Base-by-base conservation (phyloP, 371 early-diverging fungal species). In the Dinochytrium kinnereticum region DNA sequence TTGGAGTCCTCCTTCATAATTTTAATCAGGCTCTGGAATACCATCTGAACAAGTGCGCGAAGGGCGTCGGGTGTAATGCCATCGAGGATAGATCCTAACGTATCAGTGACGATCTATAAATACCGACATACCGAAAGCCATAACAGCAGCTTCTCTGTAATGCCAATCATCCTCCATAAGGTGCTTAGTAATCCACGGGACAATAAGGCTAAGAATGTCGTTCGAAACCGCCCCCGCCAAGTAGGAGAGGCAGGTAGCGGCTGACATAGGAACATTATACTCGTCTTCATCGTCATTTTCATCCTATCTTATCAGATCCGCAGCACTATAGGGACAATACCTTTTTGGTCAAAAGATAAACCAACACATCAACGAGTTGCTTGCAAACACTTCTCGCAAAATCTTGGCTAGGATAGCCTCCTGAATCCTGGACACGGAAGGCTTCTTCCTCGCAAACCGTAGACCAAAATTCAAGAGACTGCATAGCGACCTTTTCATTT, bases 401-500 rank as follows among this genome's bases (percentile, higher is more conserved):
- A n/a, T n/a, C n/a, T n/a, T n/a, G n/a, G 76, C 92, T 72, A 49
- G 51, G 50, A 70, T 31, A 49, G 21, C 77, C 2, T 50, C 66
- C 30, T 30, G 3, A 21, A 21, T 66, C 66, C 19, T 66, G 66
- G 21, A 72, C 72, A 36, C 67, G 64, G 50, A 72, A 71, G 5
- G 53, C 57, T 82, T 98, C 99, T 72, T 91, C 93, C 74, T 98
- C 99, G 80, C 96, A 96, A 24, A 98, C 93, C 26, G 98, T 96
- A 21, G 97, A 95, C 99, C 99, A 98, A 80, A 98, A 98, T 86
- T 98, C 99, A 69, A 98, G 91, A 51, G 98, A 97, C 81, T 98
- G 98, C 69, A 96, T 82, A 2, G 93, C 96, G 49, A 98, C 94
- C 26, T 90, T 90, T 51, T 93, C 92, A 64, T 93, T 90, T 66